phyloP scores from a whole-genome alignment of 164 flowering plant species.

The Piper betle region DNA sequence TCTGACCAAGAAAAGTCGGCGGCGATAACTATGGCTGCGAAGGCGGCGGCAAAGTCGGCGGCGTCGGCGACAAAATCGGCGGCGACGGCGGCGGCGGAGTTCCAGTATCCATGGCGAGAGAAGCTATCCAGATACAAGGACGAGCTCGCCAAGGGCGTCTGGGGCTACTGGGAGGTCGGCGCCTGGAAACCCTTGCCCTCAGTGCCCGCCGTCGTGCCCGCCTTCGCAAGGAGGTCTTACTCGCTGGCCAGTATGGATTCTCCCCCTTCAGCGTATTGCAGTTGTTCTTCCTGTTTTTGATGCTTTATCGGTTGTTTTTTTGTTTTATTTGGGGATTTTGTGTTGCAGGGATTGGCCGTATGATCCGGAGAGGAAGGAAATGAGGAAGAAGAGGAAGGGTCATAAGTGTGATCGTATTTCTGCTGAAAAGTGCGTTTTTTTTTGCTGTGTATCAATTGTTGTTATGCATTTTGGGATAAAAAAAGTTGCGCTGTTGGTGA shows the following conservation, averaged over 20 bases:
- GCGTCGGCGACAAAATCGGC: conserved; percentile 37
- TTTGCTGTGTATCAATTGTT: background rate
- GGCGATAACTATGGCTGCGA: background rate
- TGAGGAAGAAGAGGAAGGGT: conserved; percentile 76
- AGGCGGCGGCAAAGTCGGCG: background rate
- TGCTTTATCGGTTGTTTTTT: too few species aligned
- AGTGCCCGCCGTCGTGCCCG: conserved; percentile 75
- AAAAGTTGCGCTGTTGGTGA: background rate
- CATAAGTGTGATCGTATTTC: conserved; percentile 75
- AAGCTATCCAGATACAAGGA: conserved; percentile 56
- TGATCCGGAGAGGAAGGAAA: conserved; percentile 76
- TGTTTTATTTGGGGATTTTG: background rate
- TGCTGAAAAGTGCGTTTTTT: conserved; percentile 44
- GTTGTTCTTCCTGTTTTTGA: background rate
- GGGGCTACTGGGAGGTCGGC: conserved; percentile 92
- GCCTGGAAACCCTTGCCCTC: conserved; percentile 78
- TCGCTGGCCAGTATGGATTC: conserved; percentile 36
- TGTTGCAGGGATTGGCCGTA: conserved; percentile 56
- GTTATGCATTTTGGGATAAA: background rate
- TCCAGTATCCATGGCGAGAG: conserved; percentile 76
- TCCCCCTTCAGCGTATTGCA: background rate
- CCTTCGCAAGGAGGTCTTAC: conserved; percentile 79
- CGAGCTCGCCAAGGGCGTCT: conserved; percentile 79
- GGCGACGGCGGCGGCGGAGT: conserved; percentile 40
- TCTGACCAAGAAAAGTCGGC: background rate